Base-by-base conservation (phyloP, 169 alveolate genomes). In the Plasmodium chabaudi region DNA sequence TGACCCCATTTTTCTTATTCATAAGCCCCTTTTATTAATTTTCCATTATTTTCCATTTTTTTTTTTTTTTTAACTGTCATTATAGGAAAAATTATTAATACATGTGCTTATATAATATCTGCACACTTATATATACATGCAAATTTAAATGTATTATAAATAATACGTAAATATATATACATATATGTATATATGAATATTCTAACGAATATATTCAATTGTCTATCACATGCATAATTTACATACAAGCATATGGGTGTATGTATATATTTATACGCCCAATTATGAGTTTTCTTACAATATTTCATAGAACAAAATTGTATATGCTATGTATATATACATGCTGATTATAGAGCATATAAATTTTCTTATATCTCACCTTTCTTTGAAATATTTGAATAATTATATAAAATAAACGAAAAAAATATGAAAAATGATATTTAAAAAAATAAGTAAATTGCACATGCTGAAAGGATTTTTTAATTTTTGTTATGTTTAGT, bases 51-150 rank as follows among this genome's bases (percentile, higher is more conserved):
- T 12, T 49, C 57, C 12, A 17, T 59, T 59, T 59, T 59, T 57
- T 13, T 55, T 55, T 55, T 57, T 57, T 59, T 59, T 59, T 59
- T 59, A 59, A 17, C 19, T 59, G 68, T 59, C 68, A 59, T 10
- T 0, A 59, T 59, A 6, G 42, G 68, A 12, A 6, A 59, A 59
- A 21, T 17, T 59, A 17, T 59, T 19, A 59, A 59, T 12, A 59
- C 42, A 34, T 34, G 42, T 34, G 42, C 42, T 34, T 34, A 34
- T 34, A 34, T 34, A 34, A 34, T 34, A 21, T 21, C 25, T 21
- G 25, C 25, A 21, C 25, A 21, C 25, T 21, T 21, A 21, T 21
- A 34, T 34, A 59, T 59, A 59, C 34, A 21, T 59, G 34, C 5
- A 21, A 6, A 55, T 55, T 6, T 55, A 55, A 17, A 56, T 56